Evolutionary conservation across 2,329 filamentous ascomycete genomes (phyloP).

Genomic region (Fusarium abutilonis): DNA sequence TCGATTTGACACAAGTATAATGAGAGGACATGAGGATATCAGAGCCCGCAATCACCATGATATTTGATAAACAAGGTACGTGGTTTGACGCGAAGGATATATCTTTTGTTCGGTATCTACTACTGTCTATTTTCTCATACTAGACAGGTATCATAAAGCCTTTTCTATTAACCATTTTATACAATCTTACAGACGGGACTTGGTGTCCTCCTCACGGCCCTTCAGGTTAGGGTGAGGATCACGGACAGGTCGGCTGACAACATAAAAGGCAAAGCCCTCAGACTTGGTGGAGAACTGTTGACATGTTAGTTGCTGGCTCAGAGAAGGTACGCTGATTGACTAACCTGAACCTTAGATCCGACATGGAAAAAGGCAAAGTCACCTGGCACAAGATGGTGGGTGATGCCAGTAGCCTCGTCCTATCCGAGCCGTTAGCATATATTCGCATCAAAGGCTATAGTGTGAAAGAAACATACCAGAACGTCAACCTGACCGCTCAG

Average conservation of each 20-base stretch:
- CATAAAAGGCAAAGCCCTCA: slow-evolving; percentile 40
- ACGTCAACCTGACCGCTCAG: slow-evolving; percentile 41
- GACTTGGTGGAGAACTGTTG: slow-evolving; percentile 43
- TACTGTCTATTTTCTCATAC: slow-evolving; percentile 8
- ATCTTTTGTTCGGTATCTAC: slow-evolving; percentile 3
- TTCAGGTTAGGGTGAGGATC: slow-evolving; percentile 38
- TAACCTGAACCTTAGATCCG: slow-evolving; percentile 42
- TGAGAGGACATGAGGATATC: no score
- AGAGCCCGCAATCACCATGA: no score
- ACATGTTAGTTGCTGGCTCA: neutral
- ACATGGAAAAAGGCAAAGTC: slow-evolving; percentile 44
- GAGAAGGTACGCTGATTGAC: neutral
- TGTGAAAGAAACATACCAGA: slow-evolving; percentile 13
- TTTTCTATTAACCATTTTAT: neutral
- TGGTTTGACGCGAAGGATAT: neutral
- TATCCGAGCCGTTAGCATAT: neutral
- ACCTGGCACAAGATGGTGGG: slow-evolving; percentile 36
- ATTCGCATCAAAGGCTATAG: no score
- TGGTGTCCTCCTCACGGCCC: slow-evolving; percentile 38
- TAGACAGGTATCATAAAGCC: neutral
- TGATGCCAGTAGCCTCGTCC: slow-evolving; percentile 43
- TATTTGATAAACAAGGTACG: neutral
- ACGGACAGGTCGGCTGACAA: slow-evolving; percentile 40
- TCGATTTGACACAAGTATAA: no score
- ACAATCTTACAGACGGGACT: slow-evolving; percentile 29